These are phyloP conservation scores for Monosporozyma unispora DNA, from an alignment of 805 yeast genomes.

Conservation along the genomic window DNA sequence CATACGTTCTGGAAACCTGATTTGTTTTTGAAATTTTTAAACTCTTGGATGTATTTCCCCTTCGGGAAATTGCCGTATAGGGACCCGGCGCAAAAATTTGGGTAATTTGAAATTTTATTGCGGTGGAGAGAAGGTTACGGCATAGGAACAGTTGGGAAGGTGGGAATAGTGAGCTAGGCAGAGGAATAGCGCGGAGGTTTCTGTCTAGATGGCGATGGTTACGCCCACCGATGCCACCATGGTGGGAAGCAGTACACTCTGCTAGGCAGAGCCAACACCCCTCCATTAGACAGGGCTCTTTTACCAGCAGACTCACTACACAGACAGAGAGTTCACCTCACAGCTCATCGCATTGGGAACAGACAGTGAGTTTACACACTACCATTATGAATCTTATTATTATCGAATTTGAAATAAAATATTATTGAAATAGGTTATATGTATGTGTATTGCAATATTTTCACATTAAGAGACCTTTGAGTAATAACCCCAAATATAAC, in stretches of 20 bases:
- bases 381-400: neutral
- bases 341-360: neutral
- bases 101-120: too few species aligned
- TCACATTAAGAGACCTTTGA: slow-evolving; percentile 1
- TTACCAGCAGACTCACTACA: too few species aligned
- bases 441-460: neutral
- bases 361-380: neutral
- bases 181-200: neutral
- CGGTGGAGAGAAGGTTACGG: too few species aligned
- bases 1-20: neutral
- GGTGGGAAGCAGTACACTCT: too few species aligned
- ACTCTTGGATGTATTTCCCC: neutral
- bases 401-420: neutral
- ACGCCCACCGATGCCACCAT: too few species aligned
- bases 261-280: too few species aligned
- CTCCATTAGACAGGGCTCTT: too few species aligned
- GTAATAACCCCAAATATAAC: slow-evolving; percentile 1
- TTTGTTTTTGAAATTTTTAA: neutral
- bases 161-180: too few species aligned
- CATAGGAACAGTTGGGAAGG: too few species aligned
- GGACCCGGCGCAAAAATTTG: neutral
- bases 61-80: neutral
- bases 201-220: too few species aligned
- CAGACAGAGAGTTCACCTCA: neutral
- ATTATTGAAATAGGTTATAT: neutral